phyloP scores from a whole-genome alignment of 1,284 basidiomycete genomes.

The Nidula niveotomentosa region DNA sequence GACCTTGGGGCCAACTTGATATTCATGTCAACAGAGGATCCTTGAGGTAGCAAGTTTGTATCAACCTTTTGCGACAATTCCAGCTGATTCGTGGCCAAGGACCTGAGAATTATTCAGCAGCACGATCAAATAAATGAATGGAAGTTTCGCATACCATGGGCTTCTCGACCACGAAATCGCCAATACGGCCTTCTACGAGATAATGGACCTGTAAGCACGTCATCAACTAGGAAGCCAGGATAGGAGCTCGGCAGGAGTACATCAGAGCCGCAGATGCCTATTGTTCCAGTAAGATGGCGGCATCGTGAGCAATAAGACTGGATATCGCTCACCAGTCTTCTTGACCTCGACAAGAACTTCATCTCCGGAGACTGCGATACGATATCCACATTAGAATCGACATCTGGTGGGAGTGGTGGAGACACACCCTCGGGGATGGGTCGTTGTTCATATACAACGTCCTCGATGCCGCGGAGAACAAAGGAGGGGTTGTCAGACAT shows the following conservation, averaged over 20 bases:
- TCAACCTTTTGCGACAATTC: slow-evolving; percentile 52
- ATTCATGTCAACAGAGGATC: background rate
- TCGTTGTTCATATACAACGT: slow-evolving; percentile 74
- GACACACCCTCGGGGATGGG: slow-evolving; percentile 73
- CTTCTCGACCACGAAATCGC: slow-evolving; percentile 72
- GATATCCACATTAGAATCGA: slow-evolving; percentile 4
- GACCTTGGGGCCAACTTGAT: slow-evolving; percentile 67
- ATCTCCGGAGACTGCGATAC: slow-evolving; percentile 56
- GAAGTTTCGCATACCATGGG: slow-evolving; percentile 61
- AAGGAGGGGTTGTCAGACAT: slow-evolving; percentile 82
- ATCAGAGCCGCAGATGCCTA: slow-evolving; percentile 91
- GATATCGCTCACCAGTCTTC: slow-evolving; percentile 70
- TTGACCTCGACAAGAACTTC: slow-evolving; percentile 91
- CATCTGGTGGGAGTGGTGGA: background rate
- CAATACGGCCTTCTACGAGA: slow-evolving; percentile 74
- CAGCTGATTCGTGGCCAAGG: slow-evolving; percentile 67
- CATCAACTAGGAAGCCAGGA: background rate
- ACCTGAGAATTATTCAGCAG: slow-evolving; percentile 32
- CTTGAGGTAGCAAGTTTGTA: too few relatives aligned
- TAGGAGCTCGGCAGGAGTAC: slow-evolving; percentile 34
- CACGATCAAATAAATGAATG: background rate
- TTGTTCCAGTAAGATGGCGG: slow-evolving; percentile 4
- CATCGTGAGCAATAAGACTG: background rate
- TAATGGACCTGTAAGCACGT: slow-evolving; percentile 62
- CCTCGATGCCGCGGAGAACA: slow-evolving; percentile 73